Evolutionary conservation across 78 protist species (phyloP), one percentile per base, ranked within the genome.

Genomic region (Dictyostelium discoideum): DNA sequence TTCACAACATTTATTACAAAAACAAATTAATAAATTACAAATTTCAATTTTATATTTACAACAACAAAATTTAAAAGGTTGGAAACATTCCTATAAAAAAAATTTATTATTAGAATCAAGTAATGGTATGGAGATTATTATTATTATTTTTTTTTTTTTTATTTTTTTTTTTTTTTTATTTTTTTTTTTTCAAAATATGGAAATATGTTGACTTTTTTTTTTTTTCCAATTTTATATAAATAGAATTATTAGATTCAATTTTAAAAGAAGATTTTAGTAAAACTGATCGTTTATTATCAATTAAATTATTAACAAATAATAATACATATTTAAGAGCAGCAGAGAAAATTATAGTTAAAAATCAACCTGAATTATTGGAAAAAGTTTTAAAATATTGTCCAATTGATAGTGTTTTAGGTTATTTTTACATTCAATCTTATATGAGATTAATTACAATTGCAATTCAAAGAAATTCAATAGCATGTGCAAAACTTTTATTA

Each of bases 11-110:
- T 8, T n/a, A 65, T 9, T 65, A 65, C 24, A 22, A 22, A 65
- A 22, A 65, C 74, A 65, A 65, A 65, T 65, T 8, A 65, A 78
- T n/a, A 29, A 78, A 26, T 26, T 22, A 32, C 57, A 22, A 78
- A 42, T 40, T 39, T 78, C 84, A 78, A 37, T 22, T 22, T 78
- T 42, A 78, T 26, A 16, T 29, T 9, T 6, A 39, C 20, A 40
- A 13, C 48, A 78, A 40, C 20, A 42, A 18, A 78, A n/a, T 39
- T 16, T 67, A 32, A 85, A 85, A 42, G 92, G 92, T 16, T 86
- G 92, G 92, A 86, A 76, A 37, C 24, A 48, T 48, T n/a, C 26
- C 2, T 86, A 76, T 76, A 86, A 32, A 54, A 85, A 44, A 60
- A 39, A 9, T 8, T n/a, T 86, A 16, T 40, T 86, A 86, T n/a